Conservation (phyloP, 257 asterid genomes). For the Cruciata laevipes region DNA sequence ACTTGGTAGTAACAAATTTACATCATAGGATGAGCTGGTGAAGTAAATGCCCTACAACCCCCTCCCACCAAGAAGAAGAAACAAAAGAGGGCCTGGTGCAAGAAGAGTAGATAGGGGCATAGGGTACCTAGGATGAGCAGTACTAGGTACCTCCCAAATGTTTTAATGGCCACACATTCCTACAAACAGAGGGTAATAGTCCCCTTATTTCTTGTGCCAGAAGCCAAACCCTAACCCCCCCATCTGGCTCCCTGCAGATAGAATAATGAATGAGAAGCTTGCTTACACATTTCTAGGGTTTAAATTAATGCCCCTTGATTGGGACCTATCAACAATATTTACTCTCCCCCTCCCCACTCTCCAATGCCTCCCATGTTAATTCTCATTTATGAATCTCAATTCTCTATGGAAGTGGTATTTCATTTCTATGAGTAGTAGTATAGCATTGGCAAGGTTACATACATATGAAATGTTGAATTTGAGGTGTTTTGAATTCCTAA, state of each 20-base stretch:
- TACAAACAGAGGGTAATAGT: not conserved
- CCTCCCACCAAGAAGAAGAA: not conserved
- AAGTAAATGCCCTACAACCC: not conserved
- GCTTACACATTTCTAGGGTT: not conserved
- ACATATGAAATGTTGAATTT: no score
- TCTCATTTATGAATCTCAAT: not conserved
- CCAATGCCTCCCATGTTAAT: not conserved
- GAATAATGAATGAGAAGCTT: slow-evolving; percentile 5
- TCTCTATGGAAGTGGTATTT: no score
- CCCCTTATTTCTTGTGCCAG: slow-evolving; percentile 10
- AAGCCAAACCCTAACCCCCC: slow-evolving; percentile 1
- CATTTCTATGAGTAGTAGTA: no score
- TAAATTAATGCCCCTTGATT: not conserved
- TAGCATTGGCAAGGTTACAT: no score
- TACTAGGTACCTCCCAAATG: not conserved
- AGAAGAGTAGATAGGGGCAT: not conserved
- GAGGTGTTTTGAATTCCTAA: no score
- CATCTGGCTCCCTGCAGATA: not conserved
- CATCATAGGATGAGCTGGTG: not conserved
- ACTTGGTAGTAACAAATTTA: no score
- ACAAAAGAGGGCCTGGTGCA: not conserved
- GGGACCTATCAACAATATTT: slow-evolving; percentile 2
- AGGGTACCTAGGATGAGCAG: not conserved
- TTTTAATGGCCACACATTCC: not conserved
- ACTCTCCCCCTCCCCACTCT: not conserved